Base-by-base conservation (phyloP, 257 asterid species). In the Fraxinus americana region DNA sequence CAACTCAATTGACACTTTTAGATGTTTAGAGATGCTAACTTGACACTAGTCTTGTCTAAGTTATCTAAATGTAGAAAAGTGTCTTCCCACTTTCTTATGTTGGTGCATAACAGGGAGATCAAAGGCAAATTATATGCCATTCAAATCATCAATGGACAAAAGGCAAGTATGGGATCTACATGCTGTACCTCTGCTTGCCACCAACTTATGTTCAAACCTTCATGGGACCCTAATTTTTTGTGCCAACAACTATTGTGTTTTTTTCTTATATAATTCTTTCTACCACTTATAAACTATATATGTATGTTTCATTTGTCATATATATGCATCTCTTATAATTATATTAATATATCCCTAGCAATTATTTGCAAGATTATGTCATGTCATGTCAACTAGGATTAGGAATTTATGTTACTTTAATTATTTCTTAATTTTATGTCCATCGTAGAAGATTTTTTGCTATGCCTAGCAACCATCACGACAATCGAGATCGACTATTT, bases 141-240 rank as follows among this genome's bases (percentile, higher is more conserved):
- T 89, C 91, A 85, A 81, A 82, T 90, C 90, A 84, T 74, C 61
- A 67, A 72, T 79, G 72, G 92, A 91, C 94, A 86, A 76, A 85
- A 83, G 75, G 78, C 88, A 86, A 75, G 77, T 34, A 78, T 81
- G 91, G 92, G 91, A 91, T 89, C 80, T 81, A 88, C 84, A 88
- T 89, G 92, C 88, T 91, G 87, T 80, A 72, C 78, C 70, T 78
- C 36, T 86, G 91, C 88, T 85, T 84, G 82, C 92, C 91, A 89
- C 92, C 82, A 76, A 77, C 30, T 72, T 70, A 67, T 73, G 43
- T 45, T 36, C 68, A 68, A 66, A 74, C 70, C 80, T 61, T 36
- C 74, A 57, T 69, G 73, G 71, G 68, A 35, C 68, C 65, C 52
- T 52, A 59, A 68, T 80, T 79, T 80, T 68, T 32, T 76, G 41